Conservation (phyloP, 2,329 filamentous ascomycete species). For the Sphaerulina vaccinii region DNA sequence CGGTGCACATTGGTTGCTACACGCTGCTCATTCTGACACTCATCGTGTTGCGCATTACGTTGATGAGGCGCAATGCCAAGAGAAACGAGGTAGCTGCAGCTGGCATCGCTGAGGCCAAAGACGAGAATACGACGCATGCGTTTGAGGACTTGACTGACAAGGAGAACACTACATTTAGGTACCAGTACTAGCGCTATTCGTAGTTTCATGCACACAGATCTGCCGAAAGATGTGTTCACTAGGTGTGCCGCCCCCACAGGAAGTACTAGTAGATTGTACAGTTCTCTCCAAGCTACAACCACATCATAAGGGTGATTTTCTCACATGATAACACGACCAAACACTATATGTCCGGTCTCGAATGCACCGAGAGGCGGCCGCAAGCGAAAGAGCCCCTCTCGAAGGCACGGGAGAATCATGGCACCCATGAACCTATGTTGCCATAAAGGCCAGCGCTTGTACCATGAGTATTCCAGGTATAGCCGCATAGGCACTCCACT, state of each 20-base stretch:
- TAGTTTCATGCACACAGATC: not conserved
- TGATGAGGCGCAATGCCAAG: slow-evolving; percentile 44
- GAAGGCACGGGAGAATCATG: not conserved
- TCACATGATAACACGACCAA: too few species aligned
- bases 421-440: not conserved
- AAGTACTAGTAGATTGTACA: too few species aligned
- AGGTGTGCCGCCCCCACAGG: too few species aligned
- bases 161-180: slow-evolving; percentile 30
- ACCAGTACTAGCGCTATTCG: slow-evolving; percentile 9
- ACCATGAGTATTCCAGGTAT: too few species aligned
- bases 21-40: slow-evolving; percentile 46
- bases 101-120: slow-evolving; percentile 26
- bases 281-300: too few species aligned
- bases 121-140: slow-evolving; percentile 34
- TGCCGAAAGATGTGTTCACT: too few species aligned
- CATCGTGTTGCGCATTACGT: slow-evolving; percentile 44
- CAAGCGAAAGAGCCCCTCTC: too few species aligned
- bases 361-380: not conserved
- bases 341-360: not conserved
- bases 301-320: too few species aligned
- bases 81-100: slow-evolving; percentile 36
- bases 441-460: not conserved
- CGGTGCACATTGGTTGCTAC: slow-evolving; percentile 70
- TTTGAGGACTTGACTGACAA: slow-evolving; percentile 37
- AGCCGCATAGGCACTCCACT: too few species aligned